These are phyloP conservation scores for Flaveria trinervia DNA, from an alignment of 129 eudicot species.

Conservation along the genomic window DNA sequence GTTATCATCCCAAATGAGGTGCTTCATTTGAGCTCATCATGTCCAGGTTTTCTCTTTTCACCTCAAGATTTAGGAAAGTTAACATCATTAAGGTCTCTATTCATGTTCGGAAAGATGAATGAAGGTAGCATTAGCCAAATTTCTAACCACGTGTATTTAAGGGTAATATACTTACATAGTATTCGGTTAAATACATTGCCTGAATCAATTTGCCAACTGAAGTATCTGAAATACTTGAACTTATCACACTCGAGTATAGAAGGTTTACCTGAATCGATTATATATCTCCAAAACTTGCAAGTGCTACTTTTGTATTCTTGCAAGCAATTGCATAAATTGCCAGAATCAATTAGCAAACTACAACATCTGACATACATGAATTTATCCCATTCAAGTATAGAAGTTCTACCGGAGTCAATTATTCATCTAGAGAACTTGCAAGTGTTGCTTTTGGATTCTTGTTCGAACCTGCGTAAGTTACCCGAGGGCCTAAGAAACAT, in stretches of 20 bases:
- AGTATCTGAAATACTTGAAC: conserved; percentile 3
- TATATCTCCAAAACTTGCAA: conserved; percentile 40
- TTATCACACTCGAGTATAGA: not conserved
- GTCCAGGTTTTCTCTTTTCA: not conserved
- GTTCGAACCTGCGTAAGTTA: not conserved
- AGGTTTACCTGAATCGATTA: conserved; percentile 25
- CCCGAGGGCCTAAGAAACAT: conserved; percentile 21
- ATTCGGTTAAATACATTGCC: not conserved
- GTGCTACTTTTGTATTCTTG: conserved; percentile 3
- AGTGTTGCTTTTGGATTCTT: conserved; percentile 23
- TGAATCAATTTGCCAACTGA: conserved; percentile 8
- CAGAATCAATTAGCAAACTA: conserved; percentile 20
- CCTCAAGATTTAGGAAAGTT: not conserved
- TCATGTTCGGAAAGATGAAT: not conserved
- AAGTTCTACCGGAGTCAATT: conserved; percentile 42
- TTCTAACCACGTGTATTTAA: conserved; percentile 8
- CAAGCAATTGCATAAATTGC: not conserved
- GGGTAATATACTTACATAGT: conserved; percentile 12
- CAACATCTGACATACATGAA: conserved; percentile 34
- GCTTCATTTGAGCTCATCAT: conserved; percentile 25
- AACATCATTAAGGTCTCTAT: conserved; percentile 15
- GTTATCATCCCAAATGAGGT: conserved; percentile 13
- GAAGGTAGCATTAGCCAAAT: conserved; percentile 16
- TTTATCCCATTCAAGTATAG: conserved; percentile 24
- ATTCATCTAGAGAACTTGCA: conserved; percentile 40